Conservation (phyloP, 331 rosid species). For the Rhamnella rubrinervis region DNA sequence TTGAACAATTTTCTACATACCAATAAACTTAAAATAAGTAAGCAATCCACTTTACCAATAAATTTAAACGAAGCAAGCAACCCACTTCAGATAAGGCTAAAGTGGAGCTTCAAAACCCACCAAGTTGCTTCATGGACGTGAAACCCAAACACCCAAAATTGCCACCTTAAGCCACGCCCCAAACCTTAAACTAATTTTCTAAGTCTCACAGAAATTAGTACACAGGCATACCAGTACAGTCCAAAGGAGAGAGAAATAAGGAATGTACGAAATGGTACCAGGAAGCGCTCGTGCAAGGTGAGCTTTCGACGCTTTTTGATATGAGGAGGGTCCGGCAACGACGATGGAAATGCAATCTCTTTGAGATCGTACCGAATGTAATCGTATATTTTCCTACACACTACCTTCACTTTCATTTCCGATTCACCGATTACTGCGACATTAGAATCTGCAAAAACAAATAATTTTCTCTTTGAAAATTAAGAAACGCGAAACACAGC, state of each 20-base stretch:
- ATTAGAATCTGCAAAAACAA: neutral
- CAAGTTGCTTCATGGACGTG: neutral
- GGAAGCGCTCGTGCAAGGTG: conserved; percentile 52
- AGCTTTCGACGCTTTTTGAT: conserved; percentile 58
- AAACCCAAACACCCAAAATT: no score
- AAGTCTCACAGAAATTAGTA: no score
- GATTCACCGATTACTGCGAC: neutral
- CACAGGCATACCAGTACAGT: neutral
- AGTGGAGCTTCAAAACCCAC: neutral
- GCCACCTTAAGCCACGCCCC: no score
- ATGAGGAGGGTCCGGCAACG: conserved; percentile 78
- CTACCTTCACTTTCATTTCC: conserved; percentile 68
- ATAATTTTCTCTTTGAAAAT: neutral
- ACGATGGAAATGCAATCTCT: conserved; percentile 84
- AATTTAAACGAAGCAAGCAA: neutral
- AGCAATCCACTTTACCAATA: no score
- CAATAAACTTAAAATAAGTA: no score
- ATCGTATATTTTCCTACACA: conserved; percentile 56
- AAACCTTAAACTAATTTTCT: no score
- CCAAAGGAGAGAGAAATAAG: neutral
- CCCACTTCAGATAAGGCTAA: neutral
- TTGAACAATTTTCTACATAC: neutral
- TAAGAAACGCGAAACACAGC: neutral
- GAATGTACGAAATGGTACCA: conserved; percentile 33
- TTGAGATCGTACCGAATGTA: conserved; percentile 76